Evolutionary conservation across 164 flowering plant species (phyloP).

Genomic region (Kingdonia uniflora): DNA sequence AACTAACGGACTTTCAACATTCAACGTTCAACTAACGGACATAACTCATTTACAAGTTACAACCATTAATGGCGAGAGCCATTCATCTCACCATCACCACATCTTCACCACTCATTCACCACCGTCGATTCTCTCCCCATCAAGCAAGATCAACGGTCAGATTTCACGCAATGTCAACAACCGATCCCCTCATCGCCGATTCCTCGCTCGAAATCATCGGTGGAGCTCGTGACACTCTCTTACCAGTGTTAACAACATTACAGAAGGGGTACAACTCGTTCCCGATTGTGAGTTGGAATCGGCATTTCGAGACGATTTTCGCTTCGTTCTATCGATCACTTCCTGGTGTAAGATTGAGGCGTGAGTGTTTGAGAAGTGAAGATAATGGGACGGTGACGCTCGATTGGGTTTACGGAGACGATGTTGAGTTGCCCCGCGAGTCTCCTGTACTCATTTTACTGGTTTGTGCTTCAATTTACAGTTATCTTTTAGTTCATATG

Average conservation of each 20-base stretch:
- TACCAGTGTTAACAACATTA: constrained; percentile 32
- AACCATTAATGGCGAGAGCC: too few species aligned
- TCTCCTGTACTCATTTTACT: constrained; percentile 77
- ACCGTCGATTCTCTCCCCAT: not conserved
- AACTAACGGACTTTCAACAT: too few species aligned
- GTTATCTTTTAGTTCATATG: not conserved
- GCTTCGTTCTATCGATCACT: constrained; percentile 61
- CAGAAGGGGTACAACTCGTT: constrained; percentile 51
- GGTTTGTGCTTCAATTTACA: constrained; percentile 24
- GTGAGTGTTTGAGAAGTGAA: constrained; percentile 64
- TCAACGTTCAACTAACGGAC: too few species aligned
- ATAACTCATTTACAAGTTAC: too few species aligned
- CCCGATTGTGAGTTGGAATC: constrained; percentile 51
- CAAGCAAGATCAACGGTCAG: too few species aligned
- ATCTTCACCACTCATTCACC: not conserved
- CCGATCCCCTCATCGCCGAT: constrained; percentile 9
- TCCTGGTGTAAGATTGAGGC: constrained; percentile 51
- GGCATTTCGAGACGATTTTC: constrained; percentile 88
- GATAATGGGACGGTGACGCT: constrained; percentile 74
- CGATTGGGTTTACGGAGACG: constrained; percentile 84
- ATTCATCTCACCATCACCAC: too few species aligned
- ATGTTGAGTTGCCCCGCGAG: constrained; percentile 30
- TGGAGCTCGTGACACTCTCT: constrained; percentile 33
- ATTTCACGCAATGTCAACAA: too few species aligned
- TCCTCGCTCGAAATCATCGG: constrained; percentile 57